Conservation (phyloP, 148 eudicot species). For the Rhododendron vialii region DNA sequence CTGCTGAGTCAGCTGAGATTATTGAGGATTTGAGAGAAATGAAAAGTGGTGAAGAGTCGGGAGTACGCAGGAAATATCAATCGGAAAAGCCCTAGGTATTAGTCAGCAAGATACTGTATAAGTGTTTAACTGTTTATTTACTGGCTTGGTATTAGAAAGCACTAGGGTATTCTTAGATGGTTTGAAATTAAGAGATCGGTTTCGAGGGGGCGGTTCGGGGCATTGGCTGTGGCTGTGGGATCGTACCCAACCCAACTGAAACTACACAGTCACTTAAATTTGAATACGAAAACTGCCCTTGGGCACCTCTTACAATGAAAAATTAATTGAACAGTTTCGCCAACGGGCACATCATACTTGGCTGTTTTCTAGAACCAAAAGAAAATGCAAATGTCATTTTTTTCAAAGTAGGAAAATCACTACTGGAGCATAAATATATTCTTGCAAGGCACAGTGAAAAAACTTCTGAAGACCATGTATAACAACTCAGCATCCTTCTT, state of each 20-base stretch:
- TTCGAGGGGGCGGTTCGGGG: background rate
- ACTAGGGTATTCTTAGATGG: background rate
- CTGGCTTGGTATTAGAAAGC: background rate
- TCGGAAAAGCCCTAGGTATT: background rate
- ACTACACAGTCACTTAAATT: background rate
- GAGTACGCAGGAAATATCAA: background rate
- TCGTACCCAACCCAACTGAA: background rate
- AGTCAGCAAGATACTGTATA: background rate
- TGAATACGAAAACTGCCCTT: background rate
- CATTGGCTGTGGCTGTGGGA: background rate
- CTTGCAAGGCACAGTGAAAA: background rate
- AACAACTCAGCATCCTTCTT: background rate
- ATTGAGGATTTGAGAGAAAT: background rate
- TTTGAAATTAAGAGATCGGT: background rate
- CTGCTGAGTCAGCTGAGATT: background rate
- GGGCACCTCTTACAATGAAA: background rate
- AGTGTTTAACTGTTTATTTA: background rate
- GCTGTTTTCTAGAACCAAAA: background rate
- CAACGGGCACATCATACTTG: background rate
- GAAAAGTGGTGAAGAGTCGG: background rate
- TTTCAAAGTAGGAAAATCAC: background rate
- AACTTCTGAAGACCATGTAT: background rate
- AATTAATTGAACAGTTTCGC: background rate
- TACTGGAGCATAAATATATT: background rate
- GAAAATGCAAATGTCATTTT: background rate